These are phyloP conservation scores for Yamadazyma sp. DNA, from an alignment of 1,139 yeast genomes.

Conservation along the genomic window DNA sequence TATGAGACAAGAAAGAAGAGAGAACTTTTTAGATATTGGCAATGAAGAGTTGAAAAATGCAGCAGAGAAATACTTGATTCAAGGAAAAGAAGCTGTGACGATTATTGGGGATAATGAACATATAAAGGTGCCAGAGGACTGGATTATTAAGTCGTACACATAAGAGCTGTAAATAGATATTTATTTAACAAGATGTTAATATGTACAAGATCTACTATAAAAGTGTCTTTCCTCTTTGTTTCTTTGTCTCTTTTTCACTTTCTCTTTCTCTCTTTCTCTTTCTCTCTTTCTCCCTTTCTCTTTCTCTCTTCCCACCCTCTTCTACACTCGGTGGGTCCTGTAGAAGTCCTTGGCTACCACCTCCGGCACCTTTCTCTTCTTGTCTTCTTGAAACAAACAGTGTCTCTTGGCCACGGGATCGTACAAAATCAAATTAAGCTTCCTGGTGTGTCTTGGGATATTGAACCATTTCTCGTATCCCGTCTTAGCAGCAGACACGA, in stretches of 20 bases:
- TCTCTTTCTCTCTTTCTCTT: background rate
- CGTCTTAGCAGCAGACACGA: constrained; percentile 82
- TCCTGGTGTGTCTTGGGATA: constrained; percentile 78
- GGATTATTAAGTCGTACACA: constrained; percentile 26
- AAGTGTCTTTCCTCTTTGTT: background rate
- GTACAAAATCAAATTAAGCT: constrained; percentile 79
- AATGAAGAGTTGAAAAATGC: constrained; percentile 63
- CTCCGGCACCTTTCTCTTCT: constrained; percentile 78
- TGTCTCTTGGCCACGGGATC: constrained; percentile 76
- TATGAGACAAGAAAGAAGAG: constrained; percentile 79
- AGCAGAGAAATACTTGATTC: constrained; percentile 57
- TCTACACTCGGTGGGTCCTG: constrained; percentile 39
- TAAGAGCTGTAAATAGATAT: constrained; percentile 7
- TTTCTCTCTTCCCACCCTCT: background rate
- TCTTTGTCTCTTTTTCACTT: background rate
- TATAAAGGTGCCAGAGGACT: constrained; percentile 29
- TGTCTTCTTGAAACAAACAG: constrained; percentile 84
- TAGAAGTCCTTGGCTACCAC: constrained; percentile 58
- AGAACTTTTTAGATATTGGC: constrained; percentile 62
- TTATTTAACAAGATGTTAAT: background rate
- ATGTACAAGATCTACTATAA: constrained; percentile 3
- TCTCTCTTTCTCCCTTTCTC: too few species aligned
- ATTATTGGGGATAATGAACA: constrained; percentile 53
- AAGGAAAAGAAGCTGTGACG: constrained; percentile 34
- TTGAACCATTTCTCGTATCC: constrained; percentile 81